Evolutionary conservation across 805 yeast species (phyloP).

Genomic region (Metschnikowia henanensis): DNA sequence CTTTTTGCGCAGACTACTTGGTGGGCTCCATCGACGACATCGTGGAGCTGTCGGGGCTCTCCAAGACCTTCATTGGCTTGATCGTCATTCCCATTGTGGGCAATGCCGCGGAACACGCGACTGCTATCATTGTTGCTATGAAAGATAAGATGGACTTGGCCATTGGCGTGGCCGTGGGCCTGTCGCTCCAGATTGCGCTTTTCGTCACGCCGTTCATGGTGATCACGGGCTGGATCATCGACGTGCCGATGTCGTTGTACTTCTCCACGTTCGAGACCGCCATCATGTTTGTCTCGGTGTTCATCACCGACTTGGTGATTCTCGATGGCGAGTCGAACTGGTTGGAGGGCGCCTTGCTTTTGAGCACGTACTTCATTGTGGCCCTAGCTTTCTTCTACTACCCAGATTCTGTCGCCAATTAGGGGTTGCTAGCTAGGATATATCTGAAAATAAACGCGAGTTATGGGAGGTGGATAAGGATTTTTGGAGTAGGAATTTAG

Average conservation of each 20-base stretch:
- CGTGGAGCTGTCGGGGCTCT: slow-evolving; percentile 79
- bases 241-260: slow-evolving; percentile 88
- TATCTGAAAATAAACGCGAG: no score
- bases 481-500: no score
- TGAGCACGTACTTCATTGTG: slow-evolving; percentile 82
- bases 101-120: slow-evolving; percentile 98
- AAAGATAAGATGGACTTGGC: slow-evolving; percentile 98
- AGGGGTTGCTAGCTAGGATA: no score
- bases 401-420: slow-evolving; percentile 55
- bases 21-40: slow-evolving; percentile 93
- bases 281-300: slow-evolving; percentile 84
- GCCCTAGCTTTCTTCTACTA: slow-evolving; percentile 89
- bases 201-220: slow-evolving; percentile 97
- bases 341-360: slow-evolving; percentile 93
- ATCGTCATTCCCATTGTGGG: slow-evolving; percentile 96
- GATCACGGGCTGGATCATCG: slow-evolving; percentile 87
- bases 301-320: slow-evolving; percentile 82
- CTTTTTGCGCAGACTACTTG: slow-evolving; percentile 88
- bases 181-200: slow-evolving; percentile 91
- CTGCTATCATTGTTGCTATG: slow-evolving; percentile 92
- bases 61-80: slow-evolving; percentile 93
- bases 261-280: slow-evolving; percentile 95
- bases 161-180: slow-evolving; percentile 94
- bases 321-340: slow-evolving; percentile 95
- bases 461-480: no score